Base-by-base conservation (phyloP, 1,139 yeast species). In the Saccharomyces hybrid region DNA sequence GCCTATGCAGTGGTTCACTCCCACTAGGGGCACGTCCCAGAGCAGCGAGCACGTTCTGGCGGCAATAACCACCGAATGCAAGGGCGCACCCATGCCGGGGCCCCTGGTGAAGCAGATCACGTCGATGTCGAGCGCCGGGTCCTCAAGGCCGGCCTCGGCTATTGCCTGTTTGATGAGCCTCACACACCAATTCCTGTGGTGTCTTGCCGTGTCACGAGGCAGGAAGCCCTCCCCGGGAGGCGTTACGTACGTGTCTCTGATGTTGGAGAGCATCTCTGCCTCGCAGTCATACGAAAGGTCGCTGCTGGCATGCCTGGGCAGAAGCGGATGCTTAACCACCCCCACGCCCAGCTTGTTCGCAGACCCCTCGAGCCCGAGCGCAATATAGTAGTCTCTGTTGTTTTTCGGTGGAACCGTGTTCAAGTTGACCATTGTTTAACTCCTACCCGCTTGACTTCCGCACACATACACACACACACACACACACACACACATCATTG, bases 61-160 rank as follows among this genome's bases (percentile, higher is more conserved):
- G 0, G 96, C 96, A 48, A 93, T 76, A 2, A 87, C 98, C 44
- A 90, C 97, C 59, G 95, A 83, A 64, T 93, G 96, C 55, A 93
- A 73, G 0, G 99, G 99, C 0, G 98, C 98, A 3, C 99, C 99
- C 99, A 93, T 95, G 1, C 99, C 99, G 0, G 99, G 99, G 4
- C 99, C 99, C 70, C 88, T 95, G 1, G 98, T 93, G 69, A 91
- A 93, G 69, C 97, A 90, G 53, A 93, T 87, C 63, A 95, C 90
- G 70, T 91, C 96, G 28, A 93, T 71, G 52, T 89, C 95, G 1
- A 67, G 55, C 48, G 73, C 61, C 5, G 70, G 67, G 29, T 67
- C 64, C 2, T 61, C 53, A n/a, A 89, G 67, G 0, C 73, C 69
- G 2, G 96, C 85, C 47, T 85, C 93, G 2, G 68, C 68, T 52